Conservation (phyloP, 2,329 filamentous ascomycete species). For the Aaosphaeria arxii region DNA sequence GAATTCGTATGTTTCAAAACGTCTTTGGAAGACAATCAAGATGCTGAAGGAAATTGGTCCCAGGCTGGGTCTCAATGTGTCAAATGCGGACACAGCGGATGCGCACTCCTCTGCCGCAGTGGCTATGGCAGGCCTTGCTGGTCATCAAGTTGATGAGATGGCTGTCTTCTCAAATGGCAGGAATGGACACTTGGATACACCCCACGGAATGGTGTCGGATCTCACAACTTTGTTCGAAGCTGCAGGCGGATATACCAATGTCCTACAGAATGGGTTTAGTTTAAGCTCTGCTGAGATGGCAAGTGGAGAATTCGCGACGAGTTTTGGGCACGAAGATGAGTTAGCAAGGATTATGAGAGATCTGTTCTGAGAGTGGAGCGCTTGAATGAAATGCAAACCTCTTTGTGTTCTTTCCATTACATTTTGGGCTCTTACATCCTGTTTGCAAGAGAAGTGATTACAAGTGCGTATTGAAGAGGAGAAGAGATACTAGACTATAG, state of each 20-base stretch:
- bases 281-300: slow-evolving; percentile 29
- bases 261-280: slow-evolving; percentile 31
- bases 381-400: background rate
- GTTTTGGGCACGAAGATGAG: slow-evolving; percentile 57
- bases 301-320: slow-evolving; percentile 42
- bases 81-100: slow-evolving; percentile 48
- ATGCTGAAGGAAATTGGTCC: slow-evolving; percentile 71
- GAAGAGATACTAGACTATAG: too few species aligned
- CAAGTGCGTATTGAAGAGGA: too few species aligned
- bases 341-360: slow-evolving; percentile 58
- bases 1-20: slow-evolving; percentile 68
- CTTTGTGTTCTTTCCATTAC: too few species aligned
- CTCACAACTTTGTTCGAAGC: slow-evolving; percentile 63
- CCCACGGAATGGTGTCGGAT: slow-evolving; percentile 62
- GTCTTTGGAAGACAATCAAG: slow-evolving; percentile 70
- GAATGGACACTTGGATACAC: slow-evolving; percentile 44
- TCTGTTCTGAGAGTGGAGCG: slow-evolving; percentile 47
- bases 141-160: slow-evolving; percentile 59
- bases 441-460: too few species aligned
- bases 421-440: too few species aligned
- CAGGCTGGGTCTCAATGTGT: slow-evolving; percentile 58
- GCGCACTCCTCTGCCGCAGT: slow-evolving; percentile 61
- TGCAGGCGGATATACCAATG: slow-evolving; percentile 51
- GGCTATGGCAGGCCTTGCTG: slow-evolving; percentile 64
- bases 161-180: slow-evolving; percentile 45